These are phyloP conservation scores for Mycena leptocephala DNA, from an alignment of 768 basidiomycete genomes.

Conservation along the genomic window DNA sequence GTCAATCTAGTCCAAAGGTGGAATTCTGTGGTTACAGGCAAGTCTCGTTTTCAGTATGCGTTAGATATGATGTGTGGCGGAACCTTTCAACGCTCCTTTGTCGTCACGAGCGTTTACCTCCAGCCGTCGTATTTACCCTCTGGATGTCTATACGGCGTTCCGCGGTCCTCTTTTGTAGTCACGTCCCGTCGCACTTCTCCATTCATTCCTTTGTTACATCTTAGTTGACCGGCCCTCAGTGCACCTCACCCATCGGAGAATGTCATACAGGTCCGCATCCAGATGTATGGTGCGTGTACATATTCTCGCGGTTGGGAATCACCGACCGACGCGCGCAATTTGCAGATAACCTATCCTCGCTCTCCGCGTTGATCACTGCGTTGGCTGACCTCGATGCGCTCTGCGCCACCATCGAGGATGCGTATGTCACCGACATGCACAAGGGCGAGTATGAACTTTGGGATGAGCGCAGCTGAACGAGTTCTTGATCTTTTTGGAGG, in stretches of 20 bases:
- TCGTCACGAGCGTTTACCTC: conserved; percentile 12
- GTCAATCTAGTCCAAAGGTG: conserved; percentile 84
- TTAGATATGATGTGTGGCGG: background rate
- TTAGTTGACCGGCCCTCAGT: conserved; percentile 56
- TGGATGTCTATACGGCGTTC: conserved; percentile 11
- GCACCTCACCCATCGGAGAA: conserved; percentile 98
- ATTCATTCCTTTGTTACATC: too few species aligned
- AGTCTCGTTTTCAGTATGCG: conserved; percentile 33
- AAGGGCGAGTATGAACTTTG: conserved; percentile 73
- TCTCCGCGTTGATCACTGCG: conserved; percentile 84
- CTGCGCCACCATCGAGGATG: conserved; percentile 79
- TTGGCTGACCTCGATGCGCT: conserved; percentile 85
- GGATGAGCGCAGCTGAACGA: conserved; percentile 74
- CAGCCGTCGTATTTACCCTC: conserved; percentile 7
- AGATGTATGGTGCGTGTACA: conserved; percentile 93
- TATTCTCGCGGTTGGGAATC: conserved; percentile 4
- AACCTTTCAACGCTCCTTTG: background rate
- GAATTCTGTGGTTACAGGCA: conserved; percentile 99
- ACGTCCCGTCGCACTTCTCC: too few species aligned
- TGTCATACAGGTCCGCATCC: conserved; percentile 96
- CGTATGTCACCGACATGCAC: conserved; percentile 74
- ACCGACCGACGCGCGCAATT: background rate
- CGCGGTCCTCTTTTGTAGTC: conserved; percentile 12
- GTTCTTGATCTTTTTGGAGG: background rate
- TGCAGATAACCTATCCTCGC: conserved; percentile 89